Conservation (phyloP, 345 rosid species). For the Euphorbia lathyris region DNA sequence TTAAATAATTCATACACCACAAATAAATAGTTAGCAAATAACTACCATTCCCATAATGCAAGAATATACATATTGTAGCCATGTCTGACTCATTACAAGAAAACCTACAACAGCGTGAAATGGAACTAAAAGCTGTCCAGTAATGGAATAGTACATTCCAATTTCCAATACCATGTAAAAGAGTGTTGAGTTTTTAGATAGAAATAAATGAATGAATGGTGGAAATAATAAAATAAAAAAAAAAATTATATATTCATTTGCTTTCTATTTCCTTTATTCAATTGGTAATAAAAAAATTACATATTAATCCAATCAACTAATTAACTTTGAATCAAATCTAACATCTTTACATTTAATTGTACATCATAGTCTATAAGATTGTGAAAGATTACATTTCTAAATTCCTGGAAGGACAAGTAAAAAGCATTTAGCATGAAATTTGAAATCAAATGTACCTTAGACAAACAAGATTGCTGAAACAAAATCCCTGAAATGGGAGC, state of each 20-base stretch:
- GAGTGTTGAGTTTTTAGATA: too few relatives aligned
- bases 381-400: not conserved
- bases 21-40: not conserved
- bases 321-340: too few relatives aligned
- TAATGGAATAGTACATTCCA: not conserved
- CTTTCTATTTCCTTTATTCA: too few relatives aligned
- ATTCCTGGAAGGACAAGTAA: not conserved
- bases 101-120: not conserved
- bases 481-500: conserved; percentile 60
- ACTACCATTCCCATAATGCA: not conserved
- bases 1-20: not conserved
- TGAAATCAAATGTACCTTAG: conserved; percentile 49
- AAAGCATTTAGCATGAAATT: not conserved
- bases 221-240: too few relatives aligned
- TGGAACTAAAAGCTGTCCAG: not conserved
- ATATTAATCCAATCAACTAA: too few relatives aligned
- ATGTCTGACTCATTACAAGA: too few relatives aligned
- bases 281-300: too few relatives aligned
- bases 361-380: too few relatives aligned
- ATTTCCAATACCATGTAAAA: not conserved
- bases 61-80: not conserved
- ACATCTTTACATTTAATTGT: too few relatives aligned
- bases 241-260: too few relatives aligned
- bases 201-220: too few relatives aligned
- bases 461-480: conserved; percentile 47